Percentiles rank a stretch among this genome's conserved stretches.
These are phyloP conservation scores for Pyricularia pennisetigena DNA, from an alignment of 2,329 filamentous ascomycete species.

Conservation along the genomic window DNA sequence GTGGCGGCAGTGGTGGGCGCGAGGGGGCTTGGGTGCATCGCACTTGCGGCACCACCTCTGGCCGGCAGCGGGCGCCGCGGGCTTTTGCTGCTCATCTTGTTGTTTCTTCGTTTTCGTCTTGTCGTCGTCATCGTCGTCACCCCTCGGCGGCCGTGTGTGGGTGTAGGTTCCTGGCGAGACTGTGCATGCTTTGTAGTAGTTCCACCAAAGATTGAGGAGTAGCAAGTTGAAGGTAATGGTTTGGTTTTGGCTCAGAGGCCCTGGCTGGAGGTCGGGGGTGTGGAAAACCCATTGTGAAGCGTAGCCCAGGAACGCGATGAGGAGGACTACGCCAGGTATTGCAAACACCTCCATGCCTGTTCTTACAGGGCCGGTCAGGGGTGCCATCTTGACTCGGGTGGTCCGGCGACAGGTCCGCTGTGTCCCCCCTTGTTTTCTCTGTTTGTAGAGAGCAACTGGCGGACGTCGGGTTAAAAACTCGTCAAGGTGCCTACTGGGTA, in stretches of 20 bases:
- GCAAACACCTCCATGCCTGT: conserved; percentile 45
- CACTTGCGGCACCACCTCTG: conserved; percentile 68
- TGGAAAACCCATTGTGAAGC: conserved; percentile 63
- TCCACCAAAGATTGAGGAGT: conserved; percentile 54
- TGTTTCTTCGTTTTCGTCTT: background rate
- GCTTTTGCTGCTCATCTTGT: background rate
- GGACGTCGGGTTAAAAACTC: background rate
- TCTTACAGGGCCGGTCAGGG: conserved; percentile 24
- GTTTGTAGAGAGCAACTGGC: background rate
- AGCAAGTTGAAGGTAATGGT: conserved; percentile 56
- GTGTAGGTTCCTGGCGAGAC: conserved; percentile 47
- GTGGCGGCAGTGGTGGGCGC: conserved; percentile 72
- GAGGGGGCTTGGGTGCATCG: conserved; percentile 60
- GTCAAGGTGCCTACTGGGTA: background rate
- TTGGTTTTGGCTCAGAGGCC: conserved; percentile 47
- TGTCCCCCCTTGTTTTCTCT: background rate
- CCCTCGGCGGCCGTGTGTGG: conserved; percentile 24
- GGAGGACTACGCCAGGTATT: conserved; percentile 54
- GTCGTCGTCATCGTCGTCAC: conserved; percentile 10
- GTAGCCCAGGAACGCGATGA: conserved; percentile 63
- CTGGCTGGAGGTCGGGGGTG: conserved; percentile 46
- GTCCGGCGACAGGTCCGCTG: background rate
- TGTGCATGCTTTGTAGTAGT: conserved; percentile 54
- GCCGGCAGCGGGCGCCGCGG: conserved; percentile 15
- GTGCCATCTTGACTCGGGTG: conserved; percentile 5